Percentiles rank a stretch among this genome's conserved stretches.
phyloP scores from a whole-genome alignment of 192 early-diverging fungal species.

The Linnemannia zychae region DNA sequence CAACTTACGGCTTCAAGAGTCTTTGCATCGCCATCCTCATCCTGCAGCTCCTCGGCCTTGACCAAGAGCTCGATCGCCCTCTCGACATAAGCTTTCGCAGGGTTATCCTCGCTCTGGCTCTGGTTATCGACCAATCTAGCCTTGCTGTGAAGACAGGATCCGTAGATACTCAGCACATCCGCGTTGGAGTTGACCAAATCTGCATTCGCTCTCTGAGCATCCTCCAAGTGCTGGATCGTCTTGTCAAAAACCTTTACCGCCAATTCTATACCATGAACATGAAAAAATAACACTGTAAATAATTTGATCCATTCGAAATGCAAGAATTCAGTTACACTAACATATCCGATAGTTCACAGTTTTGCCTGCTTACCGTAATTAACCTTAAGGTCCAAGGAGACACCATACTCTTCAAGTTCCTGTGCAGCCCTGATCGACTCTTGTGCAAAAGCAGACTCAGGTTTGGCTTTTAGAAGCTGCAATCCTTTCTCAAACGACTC shows the following conservation, averaged over 20 bases:
- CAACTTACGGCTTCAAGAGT: constrained; percentile 35
- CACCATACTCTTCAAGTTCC: constrained; percentile 53
- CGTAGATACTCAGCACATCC: constrained; percentile 36
- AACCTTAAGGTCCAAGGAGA: constrained; percentile 31
- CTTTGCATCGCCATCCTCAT: constrained; percentile 35
- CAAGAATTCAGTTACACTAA: too few species aligned
- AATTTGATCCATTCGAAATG: not conserved
- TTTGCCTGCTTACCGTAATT: constrained; percentile 38
- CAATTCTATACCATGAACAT: constrained; percentile 6
- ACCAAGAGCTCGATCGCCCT: constrained; percentile 40
- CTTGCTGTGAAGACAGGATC: constrained; percentile 47
- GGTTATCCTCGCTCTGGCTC: constrained; percentile 17
- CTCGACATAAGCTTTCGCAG: constrained; percentile 20
- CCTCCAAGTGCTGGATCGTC: constrained; percentile 37
- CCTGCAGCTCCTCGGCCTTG: constrained; percentile 43
- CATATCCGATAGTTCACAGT: too few species aligned
- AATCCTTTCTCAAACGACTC: constrained; percentile 31
- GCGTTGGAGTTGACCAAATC: constrained; percentile 33
- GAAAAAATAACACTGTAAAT: not conserved
- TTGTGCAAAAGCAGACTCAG: constrained; percentile 23
- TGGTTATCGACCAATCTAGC: constrained; percentile 27
- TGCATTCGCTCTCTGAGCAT: constrained; percentile 12
- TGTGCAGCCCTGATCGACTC: constrained; percentile 51
- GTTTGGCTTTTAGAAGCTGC: constrained; percentile 2
- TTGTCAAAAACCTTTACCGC: constrained; percentile 24